These are phyloP conservation scores for Cercospora sp. DNA, from an alignment of 2,329 filamentous ascomycete genomes.

Conservation along the genomic window DNA sequence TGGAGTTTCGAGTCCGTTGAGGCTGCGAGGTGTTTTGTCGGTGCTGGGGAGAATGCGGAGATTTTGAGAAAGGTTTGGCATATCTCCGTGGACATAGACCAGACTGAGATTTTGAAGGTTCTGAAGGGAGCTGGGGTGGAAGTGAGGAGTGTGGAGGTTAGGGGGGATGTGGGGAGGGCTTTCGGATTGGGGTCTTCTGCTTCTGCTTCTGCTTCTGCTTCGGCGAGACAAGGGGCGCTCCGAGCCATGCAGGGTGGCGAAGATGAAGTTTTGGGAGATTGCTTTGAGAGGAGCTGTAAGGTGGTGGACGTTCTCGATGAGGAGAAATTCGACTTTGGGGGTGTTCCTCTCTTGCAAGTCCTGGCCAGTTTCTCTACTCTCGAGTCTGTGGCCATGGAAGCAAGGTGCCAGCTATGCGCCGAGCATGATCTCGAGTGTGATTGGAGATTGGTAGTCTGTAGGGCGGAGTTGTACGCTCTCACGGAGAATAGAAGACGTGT, in stretches of 20 bases:
- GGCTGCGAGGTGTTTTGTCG: background rate
- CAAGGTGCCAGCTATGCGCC: background rate
- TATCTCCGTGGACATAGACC: background rate
- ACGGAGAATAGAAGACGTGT: background rate
- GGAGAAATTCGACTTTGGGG: background rate
- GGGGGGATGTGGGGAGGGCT: background rate
- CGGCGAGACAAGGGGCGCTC: too few species aligned
- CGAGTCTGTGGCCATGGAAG: background rate
- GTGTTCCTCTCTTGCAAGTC: background rate
- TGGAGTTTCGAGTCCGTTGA: background rate
- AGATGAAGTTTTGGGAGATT: background rate
- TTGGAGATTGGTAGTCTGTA: background rate
- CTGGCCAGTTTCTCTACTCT: background rate
- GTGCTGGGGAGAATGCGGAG: background rate
- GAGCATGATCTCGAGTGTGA: background rate
- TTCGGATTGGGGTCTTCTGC: background rate
- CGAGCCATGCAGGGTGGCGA: background rate
- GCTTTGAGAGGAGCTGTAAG: background rate
- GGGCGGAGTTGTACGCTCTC: background rate
- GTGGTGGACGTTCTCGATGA: background rate
- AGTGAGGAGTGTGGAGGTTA: background rate
- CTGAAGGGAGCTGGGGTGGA: background rate
- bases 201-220: background rate
- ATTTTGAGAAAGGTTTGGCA: background rate
- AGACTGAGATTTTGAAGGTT: background rate